Evolutionary conservation across 139 green algal genomes (phyloP).

Genomic region (Ettlia oleoabundans): DNA sequence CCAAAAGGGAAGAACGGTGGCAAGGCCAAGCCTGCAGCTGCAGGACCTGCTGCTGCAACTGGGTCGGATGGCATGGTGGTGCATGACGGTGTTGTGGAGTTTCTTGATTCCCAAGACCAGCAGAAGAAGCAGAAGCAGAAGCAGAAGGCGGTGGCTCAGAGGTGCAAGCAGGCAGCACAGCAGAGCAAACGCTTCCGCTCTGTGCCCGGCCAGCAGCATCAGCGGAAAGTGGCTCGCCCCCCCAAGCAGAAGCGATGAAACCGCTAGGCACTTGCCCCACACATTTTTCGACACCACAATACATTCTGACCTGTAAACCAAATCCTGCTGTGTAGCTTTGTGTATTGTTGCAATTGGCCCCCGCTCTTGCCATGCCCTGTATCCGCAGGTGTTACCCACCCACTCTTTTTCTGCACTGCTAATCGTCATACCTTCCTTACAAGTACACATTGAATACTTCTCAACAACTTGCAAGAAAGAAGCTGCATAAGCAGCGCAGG

Average conservation of each 20-base stretch:
- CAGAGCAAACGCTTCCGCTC: neutral
- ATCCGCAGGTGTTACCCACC: neutral
- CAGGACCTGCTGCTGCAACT: neutral
- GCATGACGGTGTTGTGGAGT: conserved; percentile 30
- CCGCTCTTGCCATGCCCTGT: neutral
- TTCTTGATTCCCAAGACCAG: conserved; percentile 19
- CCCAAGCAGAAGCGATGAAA: neutral
- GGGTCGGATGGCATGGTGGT: neutral
- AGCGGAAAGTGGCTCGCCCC: too few relatives aligned
- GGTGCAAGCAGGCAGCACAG: neutral
- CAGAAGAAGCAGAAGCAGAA: conserved; percentile 14
- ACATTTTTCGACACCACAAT: too few relatives aligned
- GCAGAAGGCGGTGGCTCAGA: neutral
- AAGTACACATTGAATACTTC: neutral
- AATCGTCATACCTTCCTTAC: too few relatives aligned
- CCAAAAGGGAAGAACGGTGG: neutral
- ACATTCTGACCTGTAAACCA: too few relatives aligned
- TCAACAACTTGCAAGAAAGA: neutral
- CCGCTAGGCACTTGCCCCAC: neutral
- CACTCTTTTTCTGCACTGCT: neutral
- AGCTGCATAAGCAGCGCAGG: neutral
- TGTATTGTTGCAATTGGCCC: too few relatives aligned
- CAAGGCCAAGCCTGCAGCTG: neutral
- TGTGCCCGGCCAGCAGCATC: neutral
- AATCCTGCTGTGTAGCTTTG: too few relatives aligned